Conservation (phyloP, 257 asterid genomes). For the Fraxinus anomala region DNA sequence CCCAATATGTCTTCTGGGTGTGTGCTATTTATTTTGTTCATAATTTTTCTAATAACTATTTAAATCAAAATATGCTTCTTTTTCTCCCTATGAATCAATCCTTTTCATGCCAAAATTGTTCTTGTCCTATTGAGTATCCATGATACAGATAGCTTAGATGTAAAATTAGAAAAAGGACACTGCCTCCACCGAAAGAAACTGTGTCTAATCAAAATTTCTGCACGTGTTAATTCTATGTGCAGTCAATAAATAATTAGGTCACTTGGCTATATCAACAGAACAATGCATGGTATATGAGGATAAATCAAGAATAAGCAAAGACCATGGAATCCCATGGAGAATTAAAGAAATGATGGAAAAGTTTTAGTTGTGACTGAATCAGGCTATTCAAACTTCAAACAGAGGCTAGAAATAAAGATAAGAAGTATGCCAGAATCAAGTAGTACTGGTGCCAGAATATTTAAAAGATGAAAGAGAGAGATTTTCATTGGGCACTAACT, state of each 20-base stretch:
- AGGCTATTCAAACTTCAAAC: background rate
- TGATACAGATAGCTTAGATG: background rate
- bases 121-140: background rate
- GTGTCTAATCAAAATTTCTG: background rate
- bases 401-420: background rate
- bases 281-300: background rate
- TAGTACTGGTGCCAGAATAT: background rate
- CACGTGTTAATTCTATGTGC: background rate
- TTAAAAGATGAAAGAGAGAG: background rate
- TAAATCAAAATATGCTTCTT: too few species aligned
- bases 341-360: background rate
- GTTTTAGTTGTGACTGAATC: background rate
- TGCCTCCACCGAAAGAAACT: background rate
- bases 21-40: too few species aligned
- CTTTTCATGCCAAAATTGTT: background rate
- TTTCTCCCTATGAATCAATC: too few species aligned
- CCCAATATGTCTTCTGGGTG: too few species aligned
- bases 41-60: too few species aligned
- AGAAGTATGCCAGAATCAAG: slow-evolving; percentile 18
- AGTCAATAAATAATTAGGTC: background rate
- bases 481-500: background rate
- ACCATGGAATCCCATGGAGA: background rate
- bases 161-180: too few species aligned
- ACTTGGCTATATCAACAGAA: background rate
- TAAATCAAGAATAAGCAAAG: background rate